Evolutionary conservation across 1,284 basidiomycete species (phyloP), one percentile per base, ranked within the genome.

Genomic region (Peniophora sp.): DNA sequence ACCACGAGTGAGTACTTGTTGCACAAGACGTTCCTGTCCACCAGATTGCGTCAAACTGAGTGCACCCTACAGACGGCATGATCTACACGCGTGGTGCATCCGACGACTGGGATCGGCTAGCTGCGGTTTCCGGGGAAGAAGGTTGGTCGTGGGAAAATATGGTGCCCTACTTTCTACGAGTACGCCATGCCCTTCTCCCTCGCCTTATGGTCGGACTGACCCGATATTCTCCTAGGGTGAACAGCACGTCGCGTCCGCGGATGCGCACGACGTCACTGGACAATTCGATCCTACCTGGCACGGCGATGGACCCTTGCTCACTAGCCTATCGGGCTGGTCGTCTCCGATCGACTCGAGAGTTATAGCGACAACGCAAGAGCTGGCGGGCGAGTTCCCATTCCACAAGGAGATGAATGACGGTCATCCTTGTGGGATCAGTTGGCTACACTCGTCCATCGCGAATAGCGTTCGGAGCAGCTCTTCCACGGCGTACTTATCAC

Each of bases 321-420:
- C 23, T 9, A 45, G 20, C 22, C 18, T 45, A n/a, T 62, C 63
- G 3, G 67, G 66, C 1, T 60, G 58, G 27, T 57, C 65, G n/a
- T 53, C 57, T 10, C 54, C 60, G 1, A 58, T 70, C 8, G 71
- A 73, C 53, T 24, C 57, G 0, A 54, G 57, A 11, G 61, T 72
- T 3, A 54, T 70, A 6, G 55, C 61, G 14, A 62, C 70, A 0
- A 63, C 63, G 1, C 51, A 63, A 39, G 56, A 68, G 43, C 56
- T 67, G 1, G 32, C 56, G 0, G 54, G 52, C 1, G 63, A 68
- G 37, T 74, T 71, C 50, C 61, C 66, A 0, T 74, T 63, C 58
- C 70, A 68, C 51, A 52, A 59, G 14, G 73, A 75, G 51, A 59
- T 65, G 48, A 68, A 70, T 43, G 60, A 60, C 3, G 71, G 72